Evolutionary conservation across 352 stramenopile species (phyloP).

Genomic region (Pythium utonaiense): DNA sequence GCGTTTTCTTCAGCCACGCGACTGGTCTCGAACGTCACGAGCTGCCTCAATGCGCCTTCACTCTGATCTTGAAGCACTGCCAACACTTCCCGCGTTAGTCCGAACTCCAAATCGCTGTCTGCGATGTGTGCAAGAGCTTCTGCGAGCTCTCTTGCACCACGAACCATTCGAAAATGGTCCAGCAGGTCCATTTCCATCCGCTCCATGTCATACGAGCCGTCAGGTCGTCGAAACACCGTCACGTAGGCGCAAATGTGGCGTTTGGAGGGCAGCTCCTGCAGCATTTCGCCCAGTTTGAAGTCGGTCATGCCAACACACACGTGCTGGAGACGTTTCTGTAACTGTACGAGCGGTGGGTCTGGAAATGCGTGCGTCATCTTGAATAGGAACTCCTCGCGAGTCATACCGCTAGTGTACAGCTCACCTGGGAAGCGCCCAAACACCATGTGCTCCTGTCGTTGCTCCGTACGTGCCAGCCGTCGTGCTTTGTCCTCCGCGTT

Average conservation of each 20-base stretch:
- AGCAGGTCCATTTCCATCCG: slow-evolving; percentile 56
- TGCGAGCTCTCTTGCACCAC: slow-evolving; percentile 47
- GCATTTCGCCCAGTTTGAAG: slow-evolving; percentile 84
- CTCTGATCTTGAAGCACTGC: slow-evolving; percentile 38
- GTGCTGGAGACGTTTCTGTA: slow-evolving; percentile 50
- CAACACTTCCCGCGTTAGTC: slow-evolving; percentile 40
- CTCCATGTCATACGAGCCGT: slow-evolving; percentile 50
- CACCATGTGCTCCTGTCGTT: slow-evolving; percentile 58
- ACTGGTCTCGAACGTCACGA: slow-evolving; percentile 36
- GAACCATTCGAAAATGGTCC: slow-evolving; percentile 79
- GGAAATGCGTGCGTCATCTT: slow-evolving; percentile 50
- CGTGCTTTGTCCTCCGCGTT: slow-evolving; percentile 31
- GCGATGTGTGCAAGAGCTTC: slow-evolving; percentile 52
- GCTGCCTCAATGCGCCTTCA: slow-evolving; percentile 34
- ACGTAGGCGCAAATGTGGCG: slow-evolving; percentile 86
- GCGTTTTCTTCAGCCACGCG: slow-evolving; percentile 46
- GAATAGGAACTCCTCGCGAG: slow-evolving; percentile 45
- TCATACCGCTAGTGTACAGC: slow-evolving; percentile 65
- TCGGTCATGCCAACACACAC: slow-evolving; percentile 79
- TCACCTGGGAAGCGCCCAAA: slow-evolving; percentile 57
- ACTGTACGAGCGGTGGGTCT: slow-evolving; percentile 39
- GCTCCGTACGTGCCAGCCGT: slow-evolving; percentile 27
- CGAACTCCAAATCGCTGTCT: slow-evolving; percentile 64
- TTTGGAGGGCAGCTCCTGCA: slow-evolving; percentile 90
- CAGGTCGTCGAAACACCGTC: slow-evolving; percentile 38